Evolutionary conservation across 805 yeast species (phyloP).

Genomic region (Wickerhamomyces hampshirensis): DNA sequence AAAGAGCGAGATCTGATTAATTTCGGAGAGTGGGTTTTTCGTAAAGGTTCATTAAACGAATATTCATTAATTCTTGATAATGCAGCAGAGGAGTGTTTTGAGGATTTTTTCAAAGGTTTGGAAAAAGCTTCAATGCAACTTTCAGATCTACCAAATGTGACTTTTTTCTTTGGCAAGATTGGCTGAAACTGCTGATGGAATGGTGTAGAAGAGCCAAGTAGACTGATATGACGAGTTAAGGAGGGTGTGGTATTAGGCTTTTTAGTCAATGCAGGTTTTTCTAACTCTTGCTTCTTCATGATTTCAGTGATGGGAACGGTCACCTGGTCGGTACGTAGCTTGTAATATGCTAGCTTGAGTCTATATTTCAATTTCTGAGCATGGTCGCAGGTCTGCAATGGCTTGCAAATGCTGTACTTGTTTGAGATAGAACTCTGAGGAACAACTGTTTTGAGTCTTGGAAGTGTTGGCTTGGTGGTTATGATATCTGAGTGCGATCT

Average conservation of each 20-base stretch:
- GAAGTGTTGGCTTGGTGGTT: constrained; percentile 10
- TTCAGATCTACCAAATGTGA: constrained; percentile 13
- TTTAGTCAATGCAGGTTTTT: background rate
- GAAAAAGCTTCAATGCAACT: constrained; percentile 6
- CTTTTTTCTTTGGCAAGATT: constrained; percentile 16
- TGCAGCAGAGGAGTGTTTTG: constrained; percentile 3
- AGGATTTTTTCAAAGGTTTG: background rate
- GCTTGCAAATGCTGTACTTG: constrained; percentile 1
- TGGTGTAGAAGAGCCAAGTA: constrained; percentile 32
- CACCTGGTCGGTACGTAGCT: constrained; percentile 44
- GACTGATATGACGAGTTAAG: constrained; percentile 26
- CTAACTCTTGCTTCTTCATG: constrained; percentile 12
- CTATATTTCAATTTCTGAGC: constrained; percentile 42
- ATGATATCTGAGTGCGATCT: constrained; percentile 10
- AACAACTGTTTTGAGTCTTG: constrained; percentile 7
- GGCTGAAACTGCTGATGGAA: constrained; percentile 6
- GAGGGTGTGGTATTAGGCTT: constrained; percentile 18
- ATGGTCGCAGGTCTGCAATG: no score
- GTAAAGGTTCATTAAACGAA: background rate
- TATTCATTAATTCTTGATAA: constrained; percentile 8
- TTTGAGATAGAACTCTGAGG: constrained; percentile 3
- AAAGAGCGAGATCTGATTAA: constrained; percentile 8
- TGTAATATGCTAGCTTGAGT: constrained; percentile 48
- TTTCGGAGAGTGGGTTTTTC: constrained; percentile 2
- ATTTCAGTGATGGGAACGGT: constrained; percentile 29